Percentiles rank a stretch among this genome's conserved stretches.
phyloP scores from a whole-genome alignment of 805 yeast genomes.

The Hemisphaericaspora nanyangensis region DNA sequence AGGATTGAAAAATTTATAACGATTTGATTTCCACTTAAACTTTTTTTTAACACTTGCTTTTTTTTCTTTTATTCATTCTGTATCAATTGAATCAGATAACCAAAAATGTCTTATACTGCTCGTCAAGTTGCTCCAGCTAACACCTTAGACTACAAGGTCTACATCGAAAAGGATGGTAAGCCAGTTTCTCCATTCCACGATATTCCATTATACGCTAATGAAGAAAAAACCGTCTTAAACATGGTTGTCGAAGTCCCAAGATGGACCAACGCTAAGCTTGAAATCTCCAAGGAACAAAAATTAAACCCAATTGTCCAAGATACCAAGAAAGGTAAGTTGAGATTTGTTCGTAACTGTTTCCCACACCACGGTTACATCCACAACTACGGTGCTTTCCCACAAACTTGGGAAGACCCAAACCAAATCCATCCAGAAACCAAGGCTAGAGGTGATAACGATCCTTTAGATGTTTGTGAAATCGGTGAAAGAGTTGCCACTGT shows the following conservation, averaged over 20 bases:
- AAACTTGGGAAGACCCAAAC: slow-evolving; percentile 80
- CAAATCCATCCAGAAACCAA: slow-evolving; percentile 59
- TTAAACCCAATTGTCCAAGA: slow-evolving; percentile 96
- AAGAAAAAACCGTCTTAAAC: slow-evolving; percentile 72
- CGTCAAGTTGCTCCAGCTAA: slow-evolving; percentile 95
- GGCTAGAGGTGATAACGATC: slow-evolving; percentile 85
- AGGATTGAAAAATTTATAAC: no score
- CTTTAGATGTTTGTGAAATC: slow-evolving; percentile 65
- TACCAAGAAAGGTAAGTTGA: slow-evolving; percentile 92
- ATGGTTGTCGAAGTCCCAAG: slow-evolving; percentile 97
- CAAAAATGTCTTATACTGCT: slow-evolving; percentile 67
- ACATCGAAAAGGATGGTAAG: slow-evolving; percentile 88
- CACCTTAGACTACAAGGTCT: slow-evolving; percentile 91
- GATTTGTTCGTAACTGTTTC: slow-evolving; percentile 96
- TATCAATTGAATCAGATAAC: not conserved
- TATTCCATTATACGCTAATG: slow-evolving; percentile 78
- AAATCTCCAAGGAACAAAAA: slow-evolving; percentile 77
- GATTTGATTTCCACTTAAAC: no score
- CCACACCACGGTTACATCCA: slow-evolving; percentile 98
- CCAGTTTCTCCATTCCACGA: slow-evolving; percentile 92
- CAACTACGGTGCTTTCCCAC: slow-evolving; percentile 98
- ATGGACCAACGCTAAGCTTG: slow-evolving; percentile 97
- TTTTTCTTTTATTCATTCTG: not conserved
- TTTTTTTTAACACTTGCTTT: no score
- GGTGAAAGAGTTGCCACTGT: slow-evolving; percentile 44